Conservation (phyloP, 179 eudicot species). For the Corrigiola litoralis region DNA sequence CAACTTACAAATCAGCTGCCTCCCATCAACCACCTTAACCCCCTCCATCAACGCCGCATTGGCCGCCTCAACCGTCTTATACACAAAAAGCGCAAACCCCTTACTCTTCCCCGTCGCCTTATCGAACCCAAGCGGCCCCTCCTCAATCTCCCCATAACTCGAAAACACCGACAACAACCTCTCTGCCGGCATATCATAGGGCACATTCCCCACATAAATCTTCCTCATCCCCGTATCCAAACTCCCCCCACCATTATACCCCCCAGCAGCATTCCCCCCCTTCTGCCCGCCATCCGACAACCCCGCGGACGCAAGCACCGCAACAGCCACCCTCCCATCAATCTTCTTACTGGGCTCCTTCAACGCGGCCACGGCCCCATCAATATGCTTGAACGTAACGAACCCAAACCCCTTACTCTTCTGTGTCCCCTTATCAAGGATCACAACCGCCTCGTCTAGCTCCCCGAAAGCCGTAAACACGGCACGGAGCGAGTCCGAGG, state of each 20-base stretch:
- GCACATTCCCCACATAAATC: constrained; percentile 42
- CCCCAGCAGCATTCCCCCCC: background rate
- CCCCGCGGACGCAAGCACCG: constrained; percentile 33
- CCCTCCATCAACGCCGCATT: constrained; percentile 26
- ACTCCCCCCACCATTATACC: background rate
- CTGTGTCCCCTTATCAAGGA: constrained; percentile 26
- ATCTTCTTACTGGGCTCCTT: constrained; percentile 36
- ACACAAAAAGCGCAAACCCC: constrained; percentile 43
- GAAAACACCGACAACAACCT: constrained; percentile 24
- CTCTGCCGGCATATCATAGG: constrained; percentile 31
- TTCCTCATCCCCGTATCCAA: constrained; percentile 29
- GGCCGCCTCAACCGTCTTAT: constrained; percentile 34
- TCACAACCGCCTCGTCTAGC: constrained; percentile 34
- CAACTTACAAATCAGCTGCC: constrained; percentile 29
- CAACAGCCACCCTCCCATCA: constrained; percentile 34
- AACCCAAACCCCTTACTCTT: constrained; percentile 38
- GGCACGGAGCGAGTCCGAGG: constrained; percentile 28
- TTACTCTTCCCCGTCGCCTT: constrained; percentile 41
- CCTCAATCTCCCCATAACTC: constrained; percentile 37
- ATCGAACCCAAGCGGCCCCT: constrained; percentile 44
- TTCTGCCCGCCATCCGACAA: constrained; percentile 17
- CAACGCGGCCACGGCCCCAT: constrained; percentile 27
- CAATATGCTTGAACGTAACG: constrained; percentile 26
- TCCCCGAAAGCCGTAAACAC: constrained; percentile 29
- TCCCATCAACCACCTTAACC: constrained; percentile 35